A percentile compares a stretch with the other conserved stretches of the same genome.
phyloP scores from a whole-genome alignment of 208 protist species.

The Wallacemonas sp. region DNA sequence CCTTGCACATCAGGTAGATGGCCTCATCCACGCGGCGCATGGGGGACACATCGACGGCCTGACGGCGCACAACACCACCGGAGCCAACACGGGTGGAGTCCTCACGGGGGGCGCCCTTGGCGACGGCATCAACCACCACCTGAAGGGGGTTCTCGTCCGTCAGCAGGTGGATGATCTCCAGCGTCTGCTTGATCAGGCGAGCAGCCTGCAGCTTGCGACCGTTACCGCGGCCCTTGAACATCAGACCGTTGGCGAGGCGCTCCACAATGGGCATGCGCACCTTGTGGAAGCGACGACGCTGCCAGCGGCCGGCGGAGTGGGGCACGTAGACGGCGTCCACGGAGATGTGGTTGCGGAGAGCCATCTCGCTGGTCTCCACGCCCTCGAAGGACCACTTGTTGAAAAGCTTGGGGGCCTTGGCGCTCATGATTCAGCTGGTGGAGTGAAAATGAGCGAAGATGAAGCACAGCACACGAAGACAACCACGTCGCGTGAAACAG shows the following conservation, averaged over 20 bases:
- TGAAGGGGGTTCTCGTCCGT: constrained; percentile 99
- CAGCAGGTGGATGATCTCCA: constrained; percentile 99
- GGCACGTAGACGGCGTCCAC: constrained; percentile 96
- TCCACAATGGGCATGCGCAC: constrained; percentile 95
- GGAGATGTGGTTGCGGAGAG: constrained; percentile 97
- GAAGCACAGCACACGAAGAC: too few relatives aligned
- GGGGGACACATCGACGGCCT: constrained; percentile 99
- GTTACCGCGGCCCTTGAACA: constrained; percentile 99
- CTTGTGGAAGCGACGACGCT: constrained; percentile 99
- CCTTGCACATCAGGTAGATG: constrained; percentile 97
- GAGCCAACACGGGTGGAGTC: constrained; percentile 99
- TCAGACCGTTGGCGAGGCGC: constrained; percentile 96
- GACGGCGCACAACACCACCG: constrained; percentile 99
- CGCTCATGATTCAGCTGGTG: constrained; percentile 38
- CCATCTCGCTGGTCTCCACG: constrained; percentile 83
- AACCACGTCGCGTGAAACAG: too few relatives aligned
- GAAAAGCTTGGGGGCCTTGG: constrained; percentile 86
- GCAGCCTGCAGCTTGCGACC: constrained; percentile 99
- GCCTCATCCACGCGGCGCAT: constrained; percentile 99
- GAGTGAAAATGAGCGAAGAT: too few relatives aligned
- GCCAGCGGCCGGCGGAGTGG: constrained; percentile 98
- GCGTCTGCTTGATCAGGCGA: constrained; percentile 98
- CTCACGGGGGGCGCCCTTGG: constrained; percentile 99
- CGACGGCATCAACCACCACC: constrained; percentile 98
- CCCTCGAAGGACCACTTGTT: constrained; percentile 91